Evolutionary conservation across 371 early-diverging fungal species (phyloP).

Genomic region (Lichtheimia ornata): DNA sequence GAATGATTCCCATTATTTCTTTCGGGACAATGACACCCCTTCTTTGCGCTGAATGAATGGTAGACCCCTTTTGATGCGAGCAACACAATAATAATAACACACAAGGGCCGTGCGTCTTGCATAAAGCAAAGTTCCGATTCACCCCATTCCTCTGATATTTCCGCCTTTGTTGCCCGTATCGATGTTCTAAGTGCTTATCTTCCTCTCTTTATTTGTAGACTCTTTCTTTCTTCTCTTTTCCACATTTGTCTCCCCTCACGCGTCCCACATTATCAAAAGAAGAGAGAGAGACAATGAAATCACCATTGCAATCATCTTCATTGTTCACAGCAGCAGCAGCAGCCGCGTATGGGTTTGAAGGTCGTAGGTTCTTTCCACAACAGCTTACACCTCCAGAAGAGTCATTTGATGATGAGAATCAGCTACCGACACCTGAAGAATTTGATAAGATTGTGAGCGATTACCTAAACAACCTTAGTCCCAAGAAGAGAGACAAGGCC

Average conservation of each 20-base stretch:
- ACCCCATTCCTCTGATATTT: slow-evolving; percentile 14
- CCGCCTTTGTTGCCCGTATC: slow-evolving; percentile 4
- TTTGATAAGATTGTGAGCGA: slow-evolving; percentile 50
- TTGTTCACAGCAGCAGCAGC: slow-evolving; percentile 1
- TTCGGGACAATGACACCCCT: background rate
- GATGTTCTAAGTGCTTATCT: slow-evolving; percentile 6
- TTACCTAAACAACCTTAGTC: slow-evolving; percentile 54
- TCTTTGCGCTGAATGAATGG: background rate
- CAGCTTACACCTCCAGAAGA: slow-evolving; percentile 1
- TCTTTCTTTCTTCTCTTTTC: slow-evolving; percentile 3
- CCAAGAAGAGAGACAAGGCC: slow-evolving; percentile 66
- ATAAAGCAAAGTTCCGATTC: slow-evolving; percentile 15
- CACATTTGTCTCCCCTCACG: slow-evolving; percentile 1
- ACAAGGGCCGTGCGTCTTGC: slow-evolving; percentile 12
- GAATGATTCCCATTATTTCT: background rate
- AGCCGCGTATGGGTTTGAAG: slow-evolving; percentile 11
- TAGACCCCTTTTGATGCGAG: slow-evolving; percentile 5
- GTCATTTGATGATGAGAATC: slow-evolving; percentile 30
- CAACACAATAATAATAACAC: slow-evolving; percentile 8
- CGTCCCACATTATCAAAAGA: background rate
- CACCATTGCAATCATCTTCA: slow-evolving; percentile 9
- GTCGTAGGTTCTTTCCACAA: slow-evolving; percentile 12
- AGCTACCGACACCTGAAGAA: slow-evolving; percentile 36
- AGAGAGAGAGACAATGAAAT: slow-evolving; percentile 8
- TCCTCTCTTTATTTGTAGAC: slow-evolving; percentile 9